Base-by-base conservation (phyloP, 768 basidiomycete genomes). In the Phylloporus sp. region DNA sequence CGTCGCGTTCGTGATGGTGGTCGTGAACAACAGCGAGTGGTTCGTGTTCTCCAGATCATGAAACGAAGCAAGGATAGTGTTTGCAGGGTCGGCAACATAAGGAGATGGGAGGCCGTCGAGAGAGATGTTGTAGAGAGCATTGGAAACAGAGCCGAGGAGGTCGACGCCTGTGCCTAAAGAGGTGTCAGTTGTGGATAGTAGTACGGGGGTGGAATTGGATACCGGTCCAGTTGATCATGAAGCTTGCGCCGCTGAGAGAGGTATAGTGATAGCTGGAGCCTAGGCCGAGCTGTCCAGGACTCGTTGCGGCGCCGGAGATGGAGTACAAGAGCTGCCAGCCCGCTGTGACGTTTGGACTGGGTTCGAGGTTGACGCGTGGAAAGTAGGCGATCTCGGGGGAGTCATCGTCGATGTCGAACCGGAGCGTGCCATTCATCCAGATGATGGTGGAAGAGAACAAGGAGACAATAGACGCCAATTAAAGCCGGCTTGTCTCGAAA, bases 291-390 rank as follows among this genome's bases (percentile, higher is more conserved):
- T 71, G 61, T 14, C 77, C 78, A 14, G 66, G 58, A 15, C 50
- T 46, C 14, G 60, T 52, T 1, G 73, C 69, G 43, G 76, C 81
- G 8, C 79, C 81, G 11, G 80, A 76, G 33, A 34, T 39, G 3
- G 69, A 64, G 64, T 76, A 86, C 65, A 72, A 77, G 15, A 84
- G 77, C 59, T 80, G 80, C 88, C 88, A 90, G 58, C 85, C 85
- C 22, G 69, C 71, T 17, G 63, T 56, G 33, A 79, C 56, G 55
- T 80, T 70, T 1, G 77, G 64, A 40, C 72, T 62, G 32, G 75
- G 68, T 46, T 79, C 67, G 10, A 74, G 76, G 63, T 85, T 82
- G 34, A 69, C 58, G 49, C 80, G 76, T 20, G 87, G 86, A 48
- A 63, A 71, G 69, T 86, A 89, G 22, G 56, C 51, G 53, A 88